Evolutionary conservation across 805 yeast species (phyloP).

Genomic region (Schwanniomyces yamadae): DNA sequence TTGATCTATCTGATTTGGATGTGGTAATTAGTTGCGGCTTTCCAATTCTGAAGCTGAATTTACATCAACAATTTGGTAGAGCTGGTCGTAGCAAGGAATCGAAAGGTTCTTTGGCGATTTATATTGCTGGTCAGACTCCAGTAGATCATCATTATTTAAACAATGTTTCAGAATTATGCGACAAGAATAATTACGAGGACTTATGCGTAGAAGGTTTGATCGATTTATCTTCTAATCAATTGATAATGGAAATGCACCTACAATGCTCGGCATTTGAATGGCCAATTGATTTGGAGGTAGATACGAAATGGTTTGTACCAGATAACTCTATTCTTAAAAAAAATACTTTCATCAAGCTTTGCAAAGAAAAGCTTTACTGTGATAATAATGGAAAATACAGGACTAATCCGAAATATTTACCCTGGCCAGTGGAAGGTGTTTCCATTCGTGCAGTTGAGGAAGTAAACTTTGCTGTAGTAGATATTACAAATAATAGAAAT

Average conservation of each 20-base stretch:
- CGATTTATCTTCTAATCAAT: slow-evolving; percentile 30
- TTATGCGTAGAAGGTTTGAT: slow-evolving; percentile 38
- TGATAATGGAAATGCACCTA: slow-evolving; percentile 73
- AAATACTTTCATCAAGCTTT: slow-evolving; percentile 27
- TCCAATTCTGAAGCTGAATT: slow-evolving; percentile 80
- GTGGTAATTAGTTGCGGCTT: slow-evolving; percentile 92
- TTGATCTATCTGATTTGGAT: slow-evolving; percentile 90
- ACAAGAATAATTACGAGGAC: slow-evolving; percentile 38
- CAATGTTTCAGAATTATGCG: slow-evolving; percentile 60
- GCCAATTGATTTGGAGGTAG: slow-evolving; percentile 58
- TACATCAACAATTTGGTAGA: slow-evolving; percentile 95
- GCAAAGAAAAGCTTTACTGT: slow-evolving; percentile 36
- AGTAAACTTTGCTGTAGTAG: slow-evolving; percentile 83
- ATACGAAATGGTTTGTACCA: slow-evolving; percentile 55
- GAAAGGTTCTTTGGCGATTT: slow-evolving; percentile 79
- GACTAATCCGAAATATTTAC: slow-evolving; percentile 53
- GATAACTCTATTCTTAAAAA: slow-evolving; percentile 13
- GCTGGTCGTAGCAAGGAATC: slow-evolving; percentile 79
- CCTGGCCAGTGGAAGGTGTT: slow-evolving; percentile 79
- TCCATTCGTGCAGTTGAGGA: slow-evolving; percentile 83
- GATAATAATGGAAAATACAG: slow-evolving; percentile 31
- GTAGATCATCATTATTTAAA: slow-evolving; percentile 81
- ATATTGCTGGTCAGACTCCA: slow-evolving; percentile 80
- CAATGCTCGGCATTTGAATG: slow-evolving; percentile 93
- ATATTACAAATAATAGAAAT: slow-evolving; percentile 74